These are phyloP conservation scores for Perkinsus chesapeaki DNA, from an alignment of 169 alveolate genomes.

Conservation along the genomic window DNA sequence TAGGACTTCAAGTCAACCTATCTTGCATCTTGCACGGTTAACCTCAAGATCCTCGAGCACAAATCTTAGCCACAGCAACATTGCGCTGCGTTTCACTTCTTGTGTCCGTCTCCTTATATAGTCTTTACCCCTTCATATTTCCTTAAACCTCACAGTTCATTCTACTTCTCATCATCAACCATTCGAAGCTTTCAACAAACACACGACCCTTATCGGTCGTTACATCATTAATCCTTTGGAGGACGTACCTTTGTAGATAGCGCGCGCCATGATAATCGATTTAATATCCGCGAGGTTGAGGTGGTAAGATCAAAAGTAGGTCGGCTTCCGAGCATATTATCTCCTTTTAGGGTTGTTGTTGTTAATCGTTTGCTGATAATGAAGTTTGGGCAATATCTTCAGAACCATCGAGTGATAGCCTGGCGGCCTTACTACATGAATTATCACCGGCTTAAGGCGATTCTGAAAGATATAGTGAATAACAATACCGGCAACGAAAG, in stretches of 20 bases:
- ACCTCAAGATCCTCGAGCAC: background rate
- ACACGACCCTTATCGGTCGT: background rate
- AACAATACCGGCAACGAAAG: constrained; percentile 1
- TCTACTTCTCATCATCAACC: background rate
- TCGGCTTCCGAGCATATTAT: background rate
- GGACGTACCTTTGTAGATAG: background rate
- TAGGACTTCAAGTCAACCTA: background rate
- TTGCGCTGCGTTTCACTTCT: background rate
- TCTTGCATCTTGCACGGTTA: background rate
- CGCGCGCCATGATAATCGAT: background rate
- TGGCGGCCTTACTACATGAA: constrained; percentile 7
- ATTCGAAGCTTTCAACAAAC: background rate
- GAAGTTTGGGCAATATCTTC: background rate
- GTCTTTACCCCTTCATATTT: background rate
- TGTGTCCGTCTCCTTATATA: background rate
- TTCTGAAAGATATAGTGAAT: background rate
- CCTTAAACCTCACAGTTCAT: background rate
- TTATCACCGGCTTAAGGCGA: background rate
- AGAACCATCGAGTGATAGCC: background rate
- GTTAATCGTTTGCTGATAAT: background rate
- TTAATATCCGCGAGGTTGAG: background rate
- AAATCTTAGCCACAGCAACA: background rate
- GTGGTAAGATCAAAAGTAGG: too few relatives aligned
- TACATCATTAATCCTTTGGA: too few relatives aligned
- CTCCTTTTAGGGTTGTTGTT: background rate